phyloP scores from a whole-genome alignment of 2,329 filamentous ascomycete species.

The Drechslerella stenobrocha region DNA sequence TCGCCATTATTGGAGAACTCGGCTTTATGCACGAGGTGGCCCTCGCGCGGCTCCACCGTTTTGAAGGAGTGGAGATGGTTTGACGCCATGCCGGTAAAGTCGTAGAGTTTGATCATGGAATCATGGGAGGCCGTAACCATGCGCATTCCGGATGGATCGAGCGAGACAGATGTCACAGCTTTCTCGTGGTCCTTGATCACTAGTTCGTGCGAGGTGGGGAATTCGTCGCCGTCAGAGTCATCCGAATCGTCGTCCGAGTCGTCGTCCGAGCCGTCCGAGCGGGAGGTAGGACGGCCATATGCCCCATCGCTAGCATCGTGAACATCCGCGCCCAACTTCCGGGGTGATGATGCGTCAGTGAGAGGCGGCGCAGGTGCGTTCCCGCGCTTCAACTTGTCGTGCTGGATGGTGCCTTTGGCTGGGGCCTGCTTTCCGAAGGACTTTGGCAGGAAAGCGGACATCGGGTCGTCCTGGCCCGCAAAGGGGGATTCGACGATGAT shows the following conservation, averaged over 20 bases:
- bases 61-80: constrained; percentile 93
- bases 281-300: constrained; percentile 31
- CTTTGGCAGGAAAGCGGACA: constrained; percentile 75
- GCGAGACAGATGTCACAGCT: constrained; percentile 77
- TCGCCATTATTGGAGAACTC: constrained; percentile 63
- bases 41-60: constrained; percentile 80
- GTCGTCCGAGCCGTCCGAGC: constrained; percentile 59
- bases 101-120: constrained; percentile 87
- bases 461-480: constrained; percentile 67
- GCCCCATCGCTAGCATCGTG: constrained; percentile 52
- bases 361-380: constrained; percentile 16
- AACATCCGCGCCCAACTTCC: constrained; percentile 49
- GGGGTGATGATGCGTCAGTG: constrained; percentile 45
- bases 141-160: constrained; percentile 82
- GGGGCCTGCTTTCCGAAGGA: constrained; percentile 81
- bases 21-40: constrained; percentile 83
- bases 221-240: constrained; percentile 78
- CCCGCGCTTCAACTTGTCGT: constrained; percentile 44
- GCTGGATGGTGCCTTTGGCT: constrained; percentile 23
- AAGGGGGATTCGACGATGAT: constrained; percentile 63
- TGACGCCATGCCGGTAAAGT: constrained; percentile 93
- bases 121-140: constrained; percentile 90
- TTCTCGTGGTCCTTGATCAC: constrained; percentile 89
- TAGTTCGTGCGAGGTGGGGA: constrained; percentile 86
- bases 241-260: constrained; percentile 65